These are phyloP conservation scores for Moesziomyces sp. DNA, from an alignment of 1,284 basidiomycete species.

Conservation along the genomic window DNA sequence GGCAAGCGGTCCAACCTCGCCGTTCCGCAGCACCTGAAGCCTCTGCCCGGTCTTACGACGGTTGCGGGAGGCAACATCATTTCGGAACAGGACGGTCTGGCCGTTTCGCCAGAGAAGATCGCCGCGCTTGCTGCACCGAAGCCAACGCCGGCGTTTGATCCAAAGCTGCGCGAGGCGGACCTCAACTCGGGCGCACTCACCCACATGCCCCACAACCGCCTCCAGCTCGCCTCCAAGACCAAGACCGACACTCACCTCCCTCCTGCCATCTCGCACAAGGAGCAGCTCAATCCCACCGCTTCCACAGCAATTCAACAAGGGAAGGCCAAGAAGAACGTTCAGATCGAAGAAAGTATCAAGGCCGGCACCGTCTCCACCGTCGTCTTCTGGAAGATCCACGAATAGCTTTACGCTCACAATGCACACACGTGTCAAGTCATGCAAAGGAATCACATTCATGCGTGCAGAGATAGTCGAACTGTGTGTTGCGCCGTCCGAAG, in stretches of 20 bases:
- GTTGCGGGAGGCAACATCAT: slow-evolving; percentile 20
- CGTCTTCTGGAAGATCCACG: slow-evolving; percentile 57
- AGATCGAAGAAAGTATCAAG: slow-evolving; percentile 54
- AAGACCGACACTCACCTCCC: slow-evolving; percentile 42
- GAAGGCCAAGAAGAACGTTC: slow-evolving; percentile 40
- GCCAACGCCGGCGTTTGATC: slow-evolving; percentile 12
- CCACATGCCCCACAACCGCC: slow-evolving; percentile 62
- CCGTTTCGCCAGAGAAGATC: slow-evolving; percentile 19
- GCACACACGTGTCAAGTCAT: too few species aligned
- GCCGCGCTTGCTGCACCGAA: slow-evolving; percentile 11
- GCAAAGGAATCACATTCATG: too few species aligned
- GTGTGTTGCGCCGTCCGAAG: too few species aligned
- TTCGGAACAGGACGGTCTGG: slow-evolving; percentile 30
- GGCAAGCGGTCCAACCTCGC: slow-evolving; percentile 81
- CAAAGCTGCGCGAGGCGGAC: slow-evolving; percentile 52
- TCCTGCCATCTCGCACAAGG: slow-evolving; percentile 11
- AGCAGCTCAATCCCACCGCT: slow-evolving; percentile 5
- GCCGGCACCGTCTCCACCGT: slow-evolving; percentile 55
- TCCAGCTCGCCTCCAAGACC: slow-evolving; percentile 56
- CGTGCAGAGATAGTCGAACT: too few species aligned
- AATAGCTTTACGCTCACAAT: slow-evolving; percentile 3
- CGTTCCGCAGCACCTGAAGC: slow-evolving; percentile 74
- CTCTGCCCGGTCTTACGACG: slow-evolving; percentile 67
- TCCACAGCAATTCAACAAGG: slow-evolving; percentile 6
- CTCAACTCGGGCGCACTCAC: slow-evolving; percentile 57